Conservation (phyloP, 1,284 basidiomycete genomes). For the Papiliotrema fonsecae region DNA sequence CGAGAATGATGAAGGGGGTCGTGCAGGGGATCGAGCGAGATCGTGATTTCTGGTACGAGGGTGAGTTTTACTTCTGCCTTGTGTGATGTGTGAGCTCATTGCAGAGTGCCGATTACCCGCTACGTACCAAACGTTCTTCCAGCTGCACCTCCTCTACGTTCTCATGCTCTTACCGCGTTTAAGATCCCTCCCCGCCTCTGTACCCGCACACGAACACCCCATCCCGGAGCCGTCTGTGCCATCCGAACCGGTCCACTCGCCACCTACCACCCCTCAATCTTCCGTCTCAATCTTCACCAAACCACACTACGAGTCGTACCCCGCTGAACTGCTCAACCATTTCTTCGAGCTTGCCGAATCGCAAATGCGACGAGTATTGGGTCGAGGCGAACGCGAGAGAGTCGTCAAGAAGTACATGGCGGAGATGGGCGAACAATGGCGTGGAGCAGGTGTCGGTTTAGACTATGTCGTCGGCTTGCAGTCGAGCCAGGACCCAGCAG, state of each 20-base stretch:
- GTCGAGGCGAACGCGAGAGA: conserved; percentile 63
- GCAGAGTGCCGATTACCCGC: conserved; percentile 80
- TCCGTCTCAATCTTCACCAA: conserved; percentile 51
- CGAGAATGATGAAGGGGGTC: conserved; percentile 53
- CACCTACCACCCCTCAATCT: conserved; percentile 8
- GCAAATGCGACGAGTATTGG: conserved; percentile 76
- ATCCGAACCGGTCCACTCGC: conserved; percentile 5
- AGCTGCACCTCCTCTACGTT: conserved; percentile 86
- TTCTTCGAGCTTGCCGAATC: conserved; percentile 95
- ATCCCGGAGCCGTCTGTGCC: conserved; percentile 31
- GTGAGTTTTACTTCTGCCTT: conserved; percentile 26
- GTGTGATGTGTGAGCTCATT: neutral
- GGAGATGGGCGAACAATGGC: conserved; percentile 83
- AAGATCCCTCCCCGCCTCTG: conserved; percentile 63
- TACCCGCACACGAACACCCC: conserved; percentile 52
- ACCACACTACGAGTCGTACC: conserved; percentile 37
- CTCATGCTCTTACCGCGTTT: conserved; percentile 86
- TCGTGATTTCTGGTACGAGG: conserved; percentile 49
- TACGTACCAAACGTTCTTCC: conserved; percentile 98
- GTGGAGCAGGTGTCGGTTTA: conserved; percentile 72
- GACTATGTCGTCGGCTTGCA: conserved; percentile 59
- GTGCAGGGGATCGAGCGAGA: conserved; percentile 51
- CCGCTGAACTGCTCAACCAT: conserved; percentile 74
- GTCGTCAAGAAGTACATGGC: conserved; percentile 88
- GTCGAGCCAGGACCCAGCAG: neutral